Conservation (phyloP, 2,329 filamentous ascomycete species). For the Pseudocercospora eumusae region DNA sequence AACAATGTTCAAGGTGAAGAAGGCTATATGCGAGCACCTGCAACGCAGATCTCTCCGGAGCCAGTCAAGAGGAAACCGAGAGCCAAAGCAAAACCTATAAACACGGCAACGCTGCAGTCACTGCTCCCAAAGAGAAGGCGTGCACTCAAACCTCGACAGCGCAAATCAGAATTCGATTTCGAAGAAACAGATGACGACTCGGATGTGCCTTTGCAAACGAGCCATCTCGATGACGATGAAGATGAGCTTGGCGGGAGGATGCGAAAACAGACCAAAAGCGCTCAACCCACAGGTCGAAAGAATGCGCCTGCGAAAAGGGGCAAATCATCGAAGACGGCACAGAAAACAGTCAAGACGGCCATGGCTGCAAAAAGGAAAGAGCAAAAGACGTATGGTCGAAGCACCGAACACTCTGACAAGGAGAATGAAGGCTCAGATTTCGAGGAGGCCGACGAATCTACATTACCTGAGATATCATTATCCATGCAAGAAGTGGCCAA, state of each 20-base stretch:
- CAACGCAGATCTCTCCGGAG: constrained; percentile 32
- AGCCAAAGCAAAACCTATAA: constrained; percentile 38
- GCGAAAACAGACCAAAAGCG: constrained; percentile 29
- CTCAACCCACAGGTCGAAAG: constrained; percentile 19
- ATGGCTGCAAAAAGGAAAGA: constrained; percentile 18
- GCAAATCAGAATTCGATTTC: constrained; percentile 45
- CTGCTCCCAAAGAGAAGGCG: constrained; percentile 48
- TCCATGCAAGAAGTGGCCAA: constrained; percentile 38
- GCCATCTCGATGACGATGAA: constrained; percentile 42
- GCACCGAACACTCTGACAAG: constrained; percentile 46
- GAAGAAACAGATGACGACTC: constrained; percentile 41
- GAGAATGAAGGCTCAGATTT: constrained; percentile 43
- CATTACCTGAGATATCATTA: constrained; percentile 25
- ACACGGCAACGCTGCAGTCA: constrained; percentile 49
- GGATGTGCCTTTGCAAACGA: constrained; percentile 26
- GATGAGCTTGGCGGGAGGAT: constrained; percentile 43
- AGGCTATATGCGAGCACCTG: constrained; percentile 26
- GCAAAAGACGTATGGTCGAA: constrained; percentile 33
- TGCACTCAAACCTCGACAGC: constrained; percentile 26
- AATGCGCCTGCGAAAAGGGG: constrained; percentile 26
- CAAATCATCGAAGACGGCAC: constrained; percentile 17
- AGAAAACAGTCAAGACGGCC: constrained; percentile 17
- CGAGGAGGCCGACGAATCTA: constrained; percentile 33
- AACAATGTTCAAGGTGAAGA: neutral
- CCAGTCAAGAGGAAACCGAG: constrained; percentile 28